Conservation (phyloP, 176 grass and related monocot species). For the Eragrostis nindensis region DNA sequence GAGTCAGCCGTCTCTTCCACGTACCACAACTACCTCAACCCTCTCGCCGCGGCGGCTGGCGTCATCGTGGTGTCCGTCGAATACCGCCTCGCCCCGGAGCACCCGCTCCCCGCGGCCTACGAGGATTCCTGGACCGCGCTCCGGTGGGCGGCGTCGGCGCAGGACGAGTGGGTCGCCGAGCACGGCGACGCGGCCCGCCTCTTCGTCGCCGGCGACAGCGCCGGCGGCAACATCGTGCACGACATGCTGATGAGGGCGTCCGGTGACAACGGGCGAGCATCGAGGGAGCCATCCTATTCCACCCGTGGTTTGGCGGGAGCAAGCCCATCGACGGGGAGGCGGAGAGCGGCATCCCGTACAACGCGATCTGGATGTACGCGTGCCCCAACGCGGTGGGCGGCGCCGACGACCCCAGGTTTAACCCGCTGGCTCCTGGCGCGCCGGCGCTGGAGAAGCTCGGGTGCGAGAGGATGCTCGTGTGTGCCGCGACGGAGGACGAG, state of each 20-base stretch:
- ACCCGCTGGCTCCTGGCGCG: conserved; percentile 42
- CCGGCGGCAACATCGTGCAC: conserved; percentile 67
- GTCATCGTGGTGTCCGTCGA: conserved; percentile 38
- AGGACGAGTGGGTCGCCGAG: conserved; percentile 49
- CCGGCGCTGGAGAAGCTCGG: conserved; percentile 31
- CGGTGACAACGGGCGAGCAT: conserved; percentile 5
- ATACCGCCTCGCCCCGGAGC: conserved; percentile 59
- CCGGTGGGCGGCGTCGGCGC: conserved; percentile 45
- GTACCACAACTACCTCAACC: conserved; percentile 45
- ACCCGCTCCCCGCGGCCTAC: conserved; percentile 59
- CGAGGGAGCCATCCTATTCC: conserved; percentile 50
- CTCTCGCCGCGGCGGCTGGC: conserved; percentile 35
- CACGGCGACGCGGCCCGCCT: conserved; percentile 49
- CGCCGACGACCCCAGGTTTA: conserved; percentile 54
- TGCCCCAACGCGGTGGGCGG: conserved; percentile 37
- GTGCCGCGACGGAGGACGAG: conserved; percentile 19
- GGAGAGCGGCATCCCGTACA: background rate
- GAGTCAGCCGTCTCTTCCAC: conserved; percentile 41
- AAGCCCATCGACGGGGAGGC: conserved; percentile 36
- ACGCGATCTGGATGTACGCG: conserved; percentile 39
- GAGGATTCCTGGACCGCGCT: conserved; percentile 45
- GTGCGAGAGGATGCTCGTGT: conserved; percentile 57
- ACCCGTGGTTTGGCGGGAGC: conserved; percentile 57
- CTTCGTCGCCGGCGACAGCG: conserved; percentile 64
- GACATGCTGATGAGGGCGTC: conserved; percentile 42